Evolutionary conservation across 192 early-diverging fungal species (phyloP), one percentile per base, ranked within the genome.

Genomic region (Chytriomyces confervae): DNA sequence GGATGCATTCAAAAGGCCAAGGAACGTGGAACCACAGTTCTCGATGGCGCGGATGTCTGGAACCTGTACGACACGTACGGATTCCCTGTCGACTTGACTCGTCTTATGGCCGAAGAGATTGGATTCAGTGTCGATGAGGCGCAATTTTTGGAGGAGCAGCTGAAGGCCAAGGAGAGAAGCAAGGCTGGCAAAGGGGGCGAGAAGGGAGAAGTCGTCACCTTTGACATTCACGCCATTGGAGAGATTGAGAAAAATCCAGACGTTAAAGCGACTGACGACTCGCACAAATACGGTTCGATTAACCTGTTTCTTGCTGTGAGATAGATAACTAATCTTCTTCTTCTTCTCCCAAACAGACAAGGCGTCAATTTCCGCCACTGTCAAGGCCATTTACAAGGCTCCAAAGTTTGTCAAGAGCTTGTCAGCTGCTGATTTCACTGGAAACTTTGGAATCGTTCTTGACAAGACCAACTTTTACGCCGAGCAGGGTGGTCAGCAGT

Each of bases 1-100:
- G 87, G 88, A 61, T 92, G 86, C 75, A 82, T 95, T 47, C 77
- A 85, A 23, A 92, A 86, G 60, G 84, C 91, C 61, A 91, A 92
- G 46, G 86, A 93, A 53, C 72, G 90, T 23, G 87, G 89, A 47
- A 73, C 84, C 48, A 89, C 63, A 5, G 81, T 86, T 13, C 87
- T 98, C 46, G 89, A 91, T 24, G 97, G 97, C 46, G 89, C 88
- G 57, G 94, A 95, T 83, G 97, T 95, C 9, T 99, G 96, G 96
- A 89, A 95, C n/a, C 83, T 99, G 81, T 99, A 99, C 76, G 97
- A 98, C 79, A 99, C 97, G 13, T 99, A 95, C 81, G 97, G 97
- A 45, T 99, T 99, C 91, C 97, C 97, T 5, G 94, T 97, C 1
- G 97, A 99, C 82, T 88, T 99, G 62, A 99, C 97, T 10, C 93